Evolutionary conservation across 257 asterid genomes (phyloP).

Genomic region (Avicennia marina): DNA sequence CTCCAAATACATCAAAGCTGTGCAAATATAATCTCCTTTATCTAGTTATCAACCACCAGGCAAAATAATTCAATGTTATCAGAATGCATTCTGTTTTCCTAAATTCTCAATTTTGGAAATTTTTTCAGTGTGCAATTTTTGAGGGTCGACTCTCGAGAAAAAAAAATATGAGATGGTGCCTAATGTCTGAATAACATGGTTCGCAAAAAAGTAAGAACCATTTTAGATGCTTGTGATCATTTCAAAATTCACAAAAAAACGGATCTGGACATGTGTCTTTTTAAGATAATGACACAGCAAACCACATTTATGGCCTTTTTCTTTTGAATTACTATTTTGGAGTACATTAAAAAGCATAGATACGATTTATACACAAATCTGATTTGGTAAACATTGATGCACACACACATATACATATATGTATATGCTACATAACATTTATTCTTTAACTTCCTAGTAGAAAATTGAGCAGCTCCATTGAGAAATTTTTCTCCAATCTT

Average conservation of each 20-base stretch:
- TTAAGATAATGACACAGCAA: too few relatives aligned
- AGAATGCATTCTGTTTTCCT: neutral
- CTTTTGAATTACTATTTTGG: too few relatives aligned
- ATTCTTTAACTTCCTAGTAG: neutral
- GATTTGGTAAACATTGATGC: too few relatives aligned
- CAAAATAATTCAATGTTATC: neutral
- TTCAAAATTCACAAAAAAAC: too few relatives aligned
- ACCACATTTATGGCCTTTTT: too few relatives aligned
- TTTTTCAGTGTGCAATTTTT: neutral
- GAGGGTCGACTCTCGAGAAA: neutral
- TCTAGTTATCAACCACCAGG: neutral
- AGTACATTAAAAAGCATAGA: too few relatives aligned
- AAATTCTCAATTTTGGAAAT: neutral
- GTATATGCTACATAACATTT: neutral
- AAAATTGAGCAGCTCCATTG: neutral
- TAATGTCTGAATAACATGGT: conserved; percentile 2
- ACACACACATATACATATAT: too few relatives aligned
- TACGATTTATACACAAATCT: too few relatives aligned
- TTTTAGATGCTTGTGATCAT: neutral
- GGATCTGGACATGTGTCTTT: too few relatives aligned
- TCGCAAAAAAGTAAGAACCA: too few relatives aligned
- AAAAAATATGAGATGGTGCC: too few relatives aligned
- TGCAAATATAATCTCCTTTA: neutral
- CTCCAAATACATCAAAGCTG: neutral
- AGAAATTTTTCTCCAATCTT: neutral